A percentile compares a stretch with the other conserved stretches of the same genome.
Conservation (phyloP, 2,329 filamentous ascomycete species). For the Diaporthe citriasiana region DNA sequence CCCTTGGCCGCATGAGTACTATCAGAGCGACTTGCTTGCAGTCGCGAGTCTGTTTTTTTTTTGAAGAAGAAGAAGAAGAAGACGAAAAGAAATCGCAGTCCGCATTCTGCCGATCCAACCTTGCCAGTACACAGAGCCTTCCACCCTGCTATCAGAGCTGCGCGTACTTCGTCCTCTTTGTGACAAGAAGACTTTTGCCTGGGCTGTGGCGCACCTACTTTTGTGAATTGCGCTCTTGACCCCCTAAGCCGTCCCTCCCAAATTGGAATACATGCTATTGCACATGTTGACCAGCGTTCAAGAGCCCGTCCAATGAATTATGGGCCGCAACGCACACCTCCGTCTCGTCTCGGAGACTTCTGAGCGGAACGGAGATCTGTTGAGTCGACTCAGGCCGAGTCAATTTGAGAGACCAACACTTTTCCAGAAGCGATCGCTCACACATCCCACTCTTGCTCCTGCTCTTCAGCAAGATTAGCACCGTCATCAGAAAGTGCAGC, state of each 20-base stretch:
- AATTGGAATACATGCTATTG: constrained; percentile 33
- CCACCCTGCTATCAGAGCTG: constrained; percentile 8
- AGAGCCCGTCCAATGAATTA: constrained; percentile 27
- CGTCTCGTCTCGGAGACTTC: not conserved
- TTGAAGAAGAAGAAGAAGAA: not conserved
- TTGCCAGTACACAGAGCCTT: constrained; percentile 26
- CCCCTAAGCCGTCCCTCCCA: constrained; percentile 13
- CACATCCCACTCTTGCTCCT: constrained; percentile 69
- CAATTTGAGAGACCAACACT: not conserved
- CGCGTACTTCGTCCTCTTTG: constrained; percentile 8
- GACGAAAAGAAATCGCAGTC: constrained; percentile 29
- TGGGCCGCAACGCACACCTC: constrained; percentile 2
- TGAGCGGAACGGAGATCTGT: not conserved
- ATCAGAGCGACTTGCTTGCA: constrained; percentile 18
- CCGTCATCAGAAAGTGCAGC: constrained; percentile 62
- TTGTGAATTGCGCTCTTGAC: constrained; percentile 13
- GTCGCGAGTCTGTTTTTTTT: constrained; percentile 24
- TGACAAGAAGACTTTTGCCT: constrained; percentile 29
- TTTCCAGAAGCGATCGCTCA: constrained; percentile 44
- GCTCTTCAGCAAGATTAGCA: constrained; percentile 56
- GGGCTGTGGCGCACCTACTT: constrained; percentile 19
- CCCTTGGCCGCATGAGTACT: constrained; percentile 20
- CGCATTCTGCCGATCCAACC: constrained; percentile 39
- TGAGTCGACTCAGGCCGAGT: constrained; percentile 12
- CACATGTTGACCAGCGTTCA: constrained; percentile 40